A percentile compares a stretch with the other conserved stretches of the same genome.
Conservation (phyloP, 225 moss, liverwort and hornwort species). For the Neckera pumila region DNA sequence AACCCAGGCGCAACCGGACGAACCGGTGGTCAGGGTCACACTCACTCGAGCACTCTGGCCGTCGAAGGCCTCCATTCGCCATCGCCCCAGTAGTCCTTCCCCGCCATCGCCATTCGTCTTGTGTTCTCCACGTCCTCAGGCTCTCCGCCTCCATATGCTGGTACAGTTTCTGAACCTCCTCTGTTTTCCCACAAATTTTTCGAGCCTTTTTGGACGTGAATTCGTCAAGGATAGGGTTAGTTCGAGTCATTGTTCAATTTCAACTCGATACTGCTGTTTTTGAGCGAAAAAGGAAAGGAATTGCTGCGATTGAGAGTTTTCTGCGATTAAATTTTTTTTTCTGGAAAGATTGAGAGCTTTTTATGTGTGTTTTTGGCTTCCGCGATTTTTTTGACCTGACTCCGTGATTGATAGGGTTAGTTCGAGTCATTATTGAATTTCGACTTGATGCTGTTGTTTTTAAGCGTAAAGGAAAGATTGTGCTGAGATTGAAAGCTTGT, state of each 20-base stretch:
- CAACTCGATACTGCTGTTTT: not conserved
- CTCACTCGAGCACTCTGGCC: not conserved
- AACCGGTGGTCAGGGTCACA: not conserved
- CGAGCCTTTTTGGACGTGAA: not conserved
- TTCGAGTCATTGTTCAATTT: not conserved
- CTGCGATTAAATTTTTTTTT: too few species aligned
- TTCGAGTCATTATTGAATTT: not conserved
- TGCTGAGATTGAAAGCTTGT: not conserved
- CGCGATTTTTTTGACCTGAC: not conserved
- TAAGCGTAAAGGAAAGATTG: not conserved
- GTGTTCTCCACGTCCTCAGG: not conserved
- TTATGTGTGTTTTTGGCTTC: not conserved
- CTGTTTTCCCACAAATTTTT: not conserved
- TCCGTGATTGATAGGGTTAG: slow-evolving; percentile 1
- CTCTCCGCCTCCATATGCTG: not conserved
- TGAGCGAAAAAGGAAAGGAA: too few species aligned
- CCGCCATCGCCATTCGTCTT: not conserved
- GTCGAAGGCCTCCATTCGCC: not conserved
- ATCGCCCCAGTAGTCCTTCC: not conserved
- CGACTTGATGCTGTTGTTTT: not conserved
- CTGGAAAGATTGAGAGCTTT: not conserved
- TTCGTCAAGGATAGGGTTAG: slow-evolving; percentile 3
- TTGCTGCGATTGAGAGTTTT: not conserved
- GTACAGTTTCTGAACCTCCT: not conserved
- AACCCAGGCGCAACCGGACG: not conserved